These are phyloP conservation scores for Helianthus tuberosus DNA, from an alignment of 129 eudicot genomes.

Conservation along the genomic window DNA sequence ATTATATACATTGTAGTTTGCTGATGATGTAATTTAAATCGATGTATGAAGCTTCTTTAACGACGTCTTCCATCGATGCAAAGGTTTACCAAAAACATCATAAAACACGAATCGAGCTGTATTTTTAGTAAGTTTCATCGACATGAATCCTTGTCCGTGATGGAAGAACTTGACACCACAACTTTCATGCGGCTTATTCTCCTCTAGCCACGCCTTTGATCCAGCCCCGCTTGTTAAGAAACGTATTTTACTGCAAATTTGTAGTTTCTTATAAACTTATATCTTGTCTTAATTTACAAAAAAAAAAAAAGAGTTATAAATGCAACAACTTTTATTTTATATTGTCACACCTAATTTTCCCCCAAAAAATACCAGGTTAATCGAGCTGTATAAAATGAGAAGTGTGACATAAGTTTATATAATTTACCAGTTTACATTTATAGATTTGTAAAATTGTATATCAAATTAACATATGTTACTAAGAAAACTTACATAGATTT, in stretches of 20 bases:
- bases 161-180: constrained; percentile 52
- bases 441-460: too few relatives aligned
- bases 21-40: constrained; percentile 13
- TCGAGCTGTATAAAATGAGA: too few relatives aligned
- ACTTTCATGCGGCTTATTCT: constrained; percentile 26
- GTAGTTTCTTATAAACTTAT: too few relatives aligned
- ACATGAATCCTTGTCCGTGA: constrained; percentile 60
- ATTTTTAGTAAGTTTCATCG: constrained; percentile 43
- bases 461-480: too few relatives aligned
- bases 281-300: too few relatives aligned
- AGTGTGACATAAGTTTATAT: too few relatives aligned
- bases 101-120: constrained; percentile 46
- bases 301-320: too few relatives aligned
- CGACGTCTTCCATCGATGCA: constrained; percentile 46
- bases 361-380: too few relatives aligned
- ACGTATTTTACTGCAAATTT: constrained; percentile 47
- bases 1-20: neutral
- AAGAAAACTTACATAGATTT: too few relatives aligned
- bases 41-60: constrained; percentile 44
- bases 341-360: too few relatives aligned
- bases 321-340: too few relatives aligned
- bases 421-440: too few relatives aligned
- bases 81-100: constrained; percentile 53
- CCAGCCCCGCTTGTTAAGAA: constrained; percentile 72
- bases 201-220: constrained; percentile 65